A percentile compares a stretch with the other conserved stretches of the same genome.
phyloP scores from a whole-genome alignment of 495 filamentous ascomycete species.

The Glutinoglossum americanum region DNA sequence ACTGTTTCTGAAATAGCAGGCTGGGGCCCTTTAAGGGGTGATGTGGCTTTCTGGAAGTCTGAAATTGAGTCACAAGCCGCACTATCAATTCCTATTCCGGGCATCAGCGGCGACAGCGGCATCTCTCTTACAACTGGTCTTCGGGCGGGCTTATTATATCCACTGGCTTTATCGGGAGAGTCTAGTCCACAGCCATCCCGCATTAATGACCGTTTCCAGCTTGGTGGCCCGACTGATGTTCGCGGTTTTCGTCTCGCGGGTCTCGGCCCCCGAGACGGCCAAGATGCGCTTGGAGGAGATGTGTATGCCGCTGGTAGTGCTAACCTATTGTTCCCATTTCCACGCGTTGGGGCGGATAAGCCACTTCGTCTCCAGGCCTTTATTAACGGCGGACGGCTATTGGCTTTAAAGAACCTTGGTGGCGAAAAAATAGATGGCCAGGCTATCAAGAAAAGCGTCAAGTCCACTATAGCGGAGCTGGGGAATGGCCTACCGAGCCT shows the following conservation, averaged over 20 bases:
- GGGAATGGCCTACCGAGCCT: slow-evolving; percentile 59
- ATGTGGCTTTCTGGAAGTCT: slow-evolving; percentile 75
- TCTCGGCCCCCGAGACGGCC: slow-evolving; percentile 66
- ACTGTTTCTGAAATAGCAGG: slow-evolving; percentile 65
- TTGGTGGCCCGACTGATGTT: slow-evolving; percentile 86
- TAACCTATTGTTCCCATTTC: slow-evolving; percentile 66
- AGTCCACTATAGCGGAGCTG: slow-evolving; percentile 37
- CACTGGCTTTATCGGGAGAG: slow-evolving; percentile 31
- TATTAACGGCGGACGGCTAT: slow-evolving; percentile 68
- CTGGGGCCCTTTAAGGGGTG: slow-evolving; percentile 61
- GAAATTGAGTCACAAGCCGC: slow-evolving; percentile 65
- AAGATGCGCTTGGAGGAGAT: slow-evolving; percentile 76
- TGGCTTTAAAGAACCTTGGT: slow-evolving; percentile 43
- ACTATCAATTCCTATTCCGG: slow-evolving; percentile 45
- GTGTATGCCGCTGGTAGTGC: slow-evolving; percentile 72
- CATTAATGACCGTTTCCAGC: slow-evolving; percentile 83
- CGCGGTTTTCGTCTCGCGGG: slow-evolving; percentile 81
- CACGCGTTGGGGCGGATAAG: slow-evolving; percentile 50
- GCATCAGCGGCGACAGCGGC: slow-evolving; percentile 44
- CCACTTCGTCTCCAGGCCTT: slow-evolving; percentile 82
- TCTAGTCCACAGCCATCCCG: slow-evolving; percentile 38
- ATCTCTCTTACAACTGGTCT: slow-evolving; percentile 46
- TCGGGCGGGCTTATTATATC: slow-evolving; percentile 40
- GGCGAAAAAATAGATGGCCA: slow-evolving; percentile 26
- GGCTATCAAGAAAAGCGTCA: slow-evolving; percentile 30